These are phyloP conservation scores for Picochlorum sp. DNA, from an alignment of 139 green algal species.

Conservation along the genomic window DNA sequence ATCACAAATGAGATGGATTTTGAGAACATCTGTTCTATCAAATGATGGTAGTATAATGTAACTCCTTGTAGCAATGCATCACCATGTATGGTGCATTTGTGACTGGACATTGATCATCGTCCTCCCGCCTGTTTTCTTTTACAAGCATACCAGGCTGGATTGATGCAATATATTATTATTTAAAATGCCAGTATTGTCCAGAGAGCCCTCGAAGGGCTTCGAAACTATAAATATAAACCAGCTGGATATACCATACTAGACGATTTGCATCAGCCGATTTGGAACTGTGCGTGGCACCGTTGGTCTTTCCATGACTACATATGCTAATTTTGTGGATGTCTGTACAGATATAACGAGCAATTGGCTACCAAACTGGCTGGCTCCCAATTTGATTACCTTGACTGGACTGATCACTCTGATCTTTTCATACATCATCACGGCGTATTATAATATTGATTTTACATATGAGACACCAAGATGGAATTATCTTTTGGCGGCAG, in stretches of 20 bases:
- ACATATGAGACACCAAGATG: constrained; percentile 44
- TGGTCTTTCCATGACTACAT: neutral
- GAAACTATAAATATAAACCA: constrained; percentile 75
- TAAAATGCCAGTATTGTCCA: constrained; percentile 43
- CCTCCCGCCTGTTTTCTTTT: too few species aligned
- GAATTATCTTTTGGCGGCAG: constrained; percentile 44
- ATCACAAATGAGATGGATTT: too few species aligned
- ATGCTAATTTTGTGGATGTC: neutral
- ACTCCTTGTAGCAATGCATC: too few species aligned
- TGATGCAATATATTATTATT: neutral
- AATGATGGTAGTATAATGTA: too few species aligned
- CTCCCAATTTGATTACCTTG: constrained; percentile 91
- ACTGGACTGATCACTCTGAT: constrained; percentile 55
- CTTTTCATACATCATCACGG: constrained; percentile 42
- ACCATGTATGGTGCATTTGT: too few species aligned
- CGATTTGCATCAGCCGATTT: constrained; percentile 62
- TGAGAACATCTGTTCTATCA: too few species aligned
- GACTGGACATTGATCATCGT: too few species aligned
- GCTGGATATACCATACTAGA: constrained; percentile 75
- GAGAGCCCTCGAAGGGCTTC: constrained; percentile 57
- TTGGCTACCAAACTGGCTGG: constrained; percentile 75
- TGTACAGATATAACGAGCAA: constrained; percentile 27
- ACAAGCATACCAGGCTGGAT: neutral
- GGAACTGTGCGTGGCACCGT: constrained; percentile 54
- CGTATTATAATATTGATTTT: constrained; percentile 54